Percentiles rank a stretch among this genome's conserved stretches.
Evolutionary conservation across 371 early-diverging fungal genomes (phyloP).

Genomic region (Enterocytospora artemiae): DNA sequence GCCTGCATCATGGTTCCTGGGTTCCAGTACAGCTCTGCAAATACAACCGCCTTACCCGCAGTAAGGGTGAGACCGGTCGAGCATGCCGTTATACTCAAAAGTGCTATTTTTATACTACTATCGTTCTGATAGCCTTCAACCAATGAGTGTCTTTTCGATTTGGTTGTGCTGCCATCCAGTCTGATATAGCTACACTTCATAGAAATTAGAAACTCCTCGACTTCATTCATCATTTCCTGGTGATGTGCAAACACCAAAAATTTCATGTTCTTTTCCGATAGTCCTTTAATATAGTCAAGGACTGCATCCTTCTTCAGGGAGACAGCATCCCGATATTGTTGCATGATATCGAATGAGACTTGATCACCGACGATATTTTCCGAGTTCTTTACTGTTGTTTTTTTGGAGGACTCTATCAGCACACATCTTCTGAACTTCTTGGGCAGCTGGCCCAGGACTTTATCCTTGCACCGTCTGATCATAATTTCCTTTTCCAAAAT

Average conservation of each 20-base stretch:
- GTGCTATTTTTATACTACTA: conserved; percentile 56
- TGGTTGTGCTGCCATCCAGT: conserved; percentile 61
- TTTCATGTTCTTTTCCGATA: conserved; percentile 58
- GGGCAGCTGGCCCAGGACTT: conserved; percentile 60
- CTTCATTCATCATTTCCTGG: conserved; percentile 53
- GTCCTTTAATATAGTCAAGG: conserved; percentile 58
- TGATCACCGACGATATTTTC: conserved; percentile 10
- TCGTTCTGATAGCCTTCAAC: conserved; percentile 57
- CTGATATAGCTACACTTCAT: conserved; percentile 57
- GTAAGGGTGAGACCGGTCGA: conserved; percentile 62
- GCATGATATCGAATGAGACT: conserved; percentile 18
- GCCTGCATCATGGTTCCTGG: conserved; percentile 62
- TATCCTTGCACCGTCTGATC: conserved; percentile 61
- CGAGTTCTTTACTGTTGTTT: neutral
- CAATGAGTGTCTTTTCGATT: conserved; percentile 47
- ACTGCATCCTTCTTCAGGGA: conserved; percentile 58
- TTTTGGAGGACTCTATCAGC: conserved; percentile 28
- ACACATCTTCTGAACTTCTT: conserved; percentile 58
- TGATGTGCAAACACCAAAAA: conserved; percentile 64
- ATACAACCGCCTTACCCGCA: conserved; percentile 61
- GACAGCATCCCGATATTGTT: conserved; percentile 49
- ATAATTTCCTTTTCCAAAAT: conserved; percentile 60
- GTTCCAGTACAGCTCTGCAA: conserved; percentile 65
- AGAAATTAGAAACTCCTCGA: conserved; percentile 46
- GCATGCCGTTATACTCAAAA: conserved; percentile 61